Evolutionary conservation across 2,329 filamentous ascomycete genomes (phyloP).

Genomic region (Xylariaceae sp.): DNA sequence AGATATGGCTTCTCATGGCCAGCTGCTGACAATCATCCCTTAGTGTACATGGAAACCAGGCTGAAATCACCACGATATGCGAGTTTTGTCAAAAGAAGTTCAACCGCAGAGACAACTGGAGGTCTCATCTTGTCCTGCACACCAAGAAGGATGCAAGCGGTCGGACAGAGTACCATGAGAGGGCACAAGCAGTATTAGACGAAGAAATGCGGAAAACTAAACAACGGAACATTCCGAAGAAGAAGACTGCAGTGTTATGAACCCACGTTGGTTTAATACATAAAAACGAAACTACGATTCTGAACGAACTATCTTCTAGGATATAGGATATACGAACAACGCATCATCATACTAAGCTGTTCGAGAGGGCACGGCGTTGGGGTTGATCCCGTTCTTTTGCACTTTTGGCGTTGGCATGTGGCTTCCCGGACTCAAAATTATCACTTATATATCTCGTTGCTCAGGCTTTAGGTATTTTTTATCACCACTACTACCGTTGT

Average conservation of each 20-base stretch:
- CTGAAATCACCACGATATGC: slow-evolving; percentile 18
- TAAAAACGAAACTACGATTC: background rate
- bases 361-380: background rate
- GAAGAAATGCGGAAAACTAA: slow-evolving; percentile 23
- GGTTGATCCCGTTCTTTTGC: background rate
- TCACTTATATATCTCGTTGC: background rate
- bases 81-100: slow-evolving; percentile 27
- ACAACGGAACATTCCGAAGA: slow-evolving; percentile 21
- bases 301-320: background rate
- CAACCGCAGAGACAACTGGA: slow-evolving; percentile 38
- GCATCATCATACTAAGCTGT: background rate
- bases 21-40: slow-evolving; percentile 24
- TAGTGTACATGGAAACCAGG: slow-evolving; percentile 26
- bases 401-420: background rate
- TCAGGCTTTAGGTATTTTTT: background rate
- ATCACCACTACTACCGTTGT: background rate
- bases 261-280: background rate
- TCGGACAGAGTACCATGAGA: slow-evolving; percentile 29
- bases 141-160: slow-evolving; percentile 28
- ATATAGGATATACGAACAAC: background rate
- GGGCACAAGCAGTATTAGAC: slow-evolving; percentile 24
- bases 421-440: background rate
- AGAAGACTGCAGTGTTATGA: slow-evolving; percentile 13
- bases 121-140: slow-evolving; percentile 37
- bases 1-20: background rate